Base-by-base conservation (phyloP, 495 filamentous ascomycete species). In the Aspergillus steynii region DNA sequence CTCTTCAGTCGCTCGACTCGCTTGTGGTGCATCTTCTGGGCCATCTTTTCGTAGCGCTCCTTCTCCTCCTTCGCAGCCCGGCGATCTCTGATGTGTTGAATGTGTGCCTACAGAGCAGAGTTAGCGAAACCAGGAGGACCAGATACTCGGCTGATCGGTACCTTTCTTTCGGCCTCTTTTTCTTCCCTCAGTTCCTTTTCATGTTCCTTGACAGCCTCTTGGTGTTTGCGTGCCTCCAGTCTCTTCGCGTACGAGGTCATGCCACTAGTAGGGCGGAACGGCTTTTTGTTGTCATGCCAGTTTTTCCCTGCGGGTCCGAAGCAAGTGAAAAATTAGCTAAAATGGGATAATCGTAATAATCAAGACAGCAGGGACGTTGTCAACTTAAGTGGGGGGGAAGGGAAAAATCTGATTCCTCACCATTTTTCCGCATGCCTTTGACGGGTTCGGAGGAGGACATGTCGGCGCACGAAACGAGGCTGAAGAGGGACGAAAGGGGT, bases 181-280 rank as follows among this genome's bases (percentile, higher is more conserved):
- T 98, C 95, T 5, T 91, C 90, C 77, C 95, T 97, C 87, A 99
- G 87, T 71, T 97, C 93, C 69, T 88, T 90, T 75, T 98, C 95
- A 58, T 88, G 90, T 25, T 92, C 89, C 77, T 96, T 99, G 61
- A 89, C 84, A 2, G 88, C 85, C 1, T 86, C 82, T 58, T 88
- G 78, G 6, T 86, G 83, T 57, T 84, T 84, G 54, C 89, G 83
- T 45, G 82, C 73, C 65, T 85, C 85, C 34, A 84, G 73, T 45
- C 94, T 88, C 71, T 92, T 86, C 61, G 88, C 86, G 71, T 89
- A 99, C 0, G 91, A 86, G 15, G 84, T 90, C 66, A 91, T 78
- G 29, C 90, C 90, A 7, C 87, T 83, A 47, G 74, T 87, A 3
- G 91, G 94, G 6, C 95, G 91, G 74, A 99, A 98, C n/a, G 94